Base-by-base conservation (phyloP, 2,329 filamentous ascomycete species). In the Aspergillus calidoustus region DNA sequence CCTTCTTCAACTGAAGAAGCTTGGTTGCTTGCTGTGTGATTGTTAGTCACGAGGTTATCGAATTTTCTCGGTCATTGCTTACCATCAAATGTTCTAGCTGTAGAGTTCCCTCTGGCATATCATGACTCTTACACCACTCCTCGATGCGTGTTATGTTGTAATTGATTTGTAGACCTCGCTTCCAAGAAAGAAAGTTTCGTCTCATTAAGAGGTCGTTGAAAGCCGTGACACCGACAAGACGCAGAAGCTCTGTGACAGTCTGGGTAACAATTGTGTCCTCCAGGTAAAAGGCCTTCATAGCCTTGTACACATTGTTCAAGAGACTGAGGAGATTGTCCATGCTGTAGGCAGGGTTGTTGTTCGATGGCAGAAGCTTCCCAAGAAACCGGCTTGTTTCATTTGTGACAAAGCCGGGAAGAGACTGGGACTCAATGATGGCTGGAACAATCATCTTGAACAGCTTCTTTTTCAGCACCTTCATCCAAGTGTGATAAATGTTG, bases 401-500 rank as follows among this genome's bases (percentile, higher is more conserved):
- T 62, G 95, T 99, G 69, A 99, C 95, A 78, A 99, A 99, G 69
- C 95, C 95, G 55, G 95, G 95, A 64, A 99, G 88, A 25, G 95
- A 98, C 79, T 99, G 95, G 52, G 94, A 98, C 79, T 99, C 95
- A 73, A 99, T 99, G 77, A 99, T 99, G 59, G 95, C 95, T 1
- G 95, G 95, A 57, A 99, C 96, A 73, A 99, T 96, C 95, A 99
- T 99, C 86, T 98, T 98, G 73, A 96, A 92, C 66, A 99, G 86
- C 82, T 96, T 97, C 88, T 97, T 97, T 87, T 99, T 99, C 74
- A 99, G 83, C 60, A 97, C 92, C 85, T 99, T 99, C 95, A 99
- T 99, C 95, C 95, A 99, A 28, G 95, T 99, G 81, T 99, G 95
- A 80, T 99, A 99, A 72, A 99, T 99, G 83, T 99, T 99, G 84